These are phyloP conservation scores for Collariella sp. DNA, from an alignment of 495 filamentous ascomycete species.

Conservation along the genomic window DNA sequence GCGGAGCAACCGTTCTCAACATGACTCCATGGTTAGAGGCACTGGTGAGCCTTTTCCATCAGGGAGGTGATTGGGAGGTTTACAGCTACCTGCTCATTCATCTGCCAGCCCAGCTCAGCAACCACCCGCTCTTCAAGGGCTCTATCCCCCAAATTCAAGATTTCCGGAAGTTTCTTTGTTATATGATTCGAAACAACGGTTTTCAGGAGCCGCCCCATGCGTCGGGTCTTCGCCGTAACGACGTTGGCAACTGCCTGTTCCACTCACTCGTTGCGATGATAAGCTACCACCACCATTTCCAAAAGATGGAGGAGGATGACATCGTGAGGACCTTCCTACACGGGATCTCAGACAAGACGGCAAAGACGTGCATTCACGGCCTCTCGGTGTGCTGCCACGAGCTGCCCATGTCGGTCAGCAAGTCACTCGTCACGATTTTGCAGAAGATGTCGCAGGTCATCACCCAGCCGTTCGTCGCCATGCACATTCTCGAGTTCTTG, in stretches of 20 bases:
- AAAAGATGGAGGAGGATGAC: slow-evolving; percentile 78
- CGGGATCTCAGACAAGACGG: slow-evolving; percentile 75
- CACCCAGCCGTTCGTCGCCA: slow-evolving; percentile 78
- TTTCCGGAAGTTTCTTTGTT: slow-evolving; percentile 68
- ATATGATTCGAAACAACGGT: slow-evolving; percentile 64
- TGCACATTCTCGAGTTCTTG: slow-evolving; percentile 92
- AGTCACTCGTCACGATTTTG: slow-evolving; percentile 70
- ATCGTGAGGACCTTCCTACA: slow-evolving; percentile 76
- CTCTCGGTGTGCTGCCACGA: slow-evolving; percentile 91
- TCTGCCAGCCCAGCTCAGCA: slow-evolving; percentile 78
- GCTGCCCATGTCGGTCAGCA: slow-evolving; percentile 72
- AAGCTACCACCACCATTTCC: slow-evolving; percentile 77
- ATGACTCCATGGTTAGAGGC: slow-evolving; percentile 69
- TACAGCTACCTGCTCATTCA: slow-evolving; percentile 87
- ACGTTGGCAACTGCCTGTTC: slow-evolving; percentile 82
- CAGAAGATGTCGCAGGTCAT: slow-evolving; percentile 92
- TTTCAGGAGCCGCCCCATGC: slow-evolving; percentile 66
- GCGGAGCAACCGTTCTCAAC: slow-evolving; percentile 42
- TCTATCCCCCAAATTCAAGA: slow-evolving; percentile 64
- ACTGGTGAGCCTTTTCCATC: slow-evolving; percentile 62
- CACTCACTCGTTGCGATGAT: slow-evolving; percentile 75
- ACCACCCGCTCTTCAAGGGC: slow-evolving; percentile 72
- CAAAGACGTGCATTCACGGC: slow-evolving; percentile 87
- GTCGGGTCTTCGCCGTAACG: slow-evolving; percentile 73
- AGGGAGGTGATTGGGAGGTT: slow-evolving; percentile 83